These are phyloP conservation scores for Salvia miltiorrhiza DNA, from an alignment of 257 asterid species.

Conservation along the genomic window DNA sequence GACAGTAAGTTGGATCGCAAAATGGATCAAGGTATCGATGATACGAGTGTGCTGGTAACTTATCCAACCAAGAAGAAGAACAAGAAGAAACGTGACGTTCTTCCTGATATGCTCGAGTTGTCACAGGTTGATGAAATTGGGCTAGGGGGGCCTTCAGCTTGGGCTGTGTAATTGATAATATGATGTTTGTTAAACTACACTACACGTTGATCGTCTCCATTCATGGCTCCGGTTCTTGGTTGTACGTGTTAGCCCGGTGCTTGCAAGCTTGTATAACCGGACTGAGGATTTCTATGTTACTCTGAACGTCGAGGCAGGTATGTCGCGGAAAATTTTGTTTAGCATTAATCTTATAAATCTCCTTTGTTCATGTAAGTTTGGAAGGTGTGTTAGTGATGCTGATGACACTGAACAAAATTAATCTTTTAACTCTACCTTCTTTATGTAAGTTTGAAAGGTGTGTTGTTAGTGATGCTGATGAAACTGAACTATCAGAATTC, in stretches of 20 bases:
- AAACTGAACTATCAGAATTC: neutral
- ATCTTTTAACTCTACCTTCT: neutral
- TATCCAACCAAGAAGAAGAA: conserved; percentile 39
- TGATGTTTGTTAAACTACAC: neutral
- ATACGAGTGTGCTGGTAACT: conserved; percentile 34
- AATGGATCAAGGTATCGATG: conserved; percentile 26
- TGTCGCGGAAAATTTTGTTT: neutral
- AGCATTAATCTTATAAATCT: neutral
- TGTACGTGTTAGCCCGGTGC: too few species aligned
- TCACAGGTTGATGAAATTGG: conserved; percentile 58
- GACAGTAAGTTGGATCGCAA: conserved; percentile 19
- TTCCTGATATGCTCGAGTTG: conserved; percentile 36
- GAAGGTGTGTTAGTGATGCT: neutral
- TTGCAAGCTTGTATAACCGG: too few species aligned
- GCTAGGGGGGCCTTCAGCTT: conserved; percentile 77
- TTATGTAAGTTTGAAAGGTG: neutral
- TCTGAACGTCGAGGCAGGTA: too few species aligned
- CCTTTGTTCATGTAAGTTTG: neutral
- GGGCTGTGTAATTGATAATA: conserved; percentile 40
- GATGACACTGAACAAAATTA: neutral
- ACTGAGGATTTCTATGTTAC: too few species aligned
- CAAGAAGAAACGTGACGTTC: conserved; percentile 29
- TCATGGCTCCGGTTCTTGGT: neutral
- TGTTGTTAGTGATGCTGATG: neutral
- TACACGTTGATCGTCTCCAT: neutral